Conservation (phyloP, 2,329 filamentous ascomycete species). For the Acrocalymma vagum region DNA sequence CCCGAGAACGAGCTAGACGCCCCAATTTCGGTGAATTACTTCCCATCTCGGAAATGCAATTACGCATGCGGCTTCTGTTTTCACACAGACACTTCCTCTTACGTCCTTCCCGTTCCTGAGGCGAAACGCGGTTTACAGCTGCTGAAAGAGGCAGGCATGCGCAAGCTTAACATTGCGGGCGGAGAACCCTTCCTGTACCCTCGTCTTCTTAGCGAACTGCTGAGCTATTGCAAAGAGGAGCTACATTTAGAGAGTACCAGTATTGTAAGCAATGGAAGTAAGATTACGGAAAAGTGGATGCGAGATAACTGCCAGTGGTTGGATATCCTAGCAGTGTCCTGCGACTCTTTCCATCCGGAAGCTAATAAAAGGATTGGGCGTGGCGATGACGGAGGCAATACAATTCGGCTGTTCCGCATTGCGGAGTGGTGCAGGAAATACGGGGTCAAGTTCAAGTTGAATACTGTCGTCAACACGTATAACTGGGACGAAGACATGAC, state of each 20-base stretch:
- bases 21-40: constrained; percentile 58
- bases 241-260: constrained; percentile 60
- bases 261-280: constrained; percentile 64
- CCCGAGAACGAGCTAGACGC: not conserved
- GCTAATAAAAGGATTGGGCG: constrained; percentile 63
- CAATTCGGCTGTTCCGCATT: constrained; percentile 55
- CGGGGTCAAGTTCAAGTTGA: constrained; percentile 65
- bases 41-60: constrained; percentile 59
- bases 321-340: constrained; percentile 65
- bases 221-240: constrained; percentile 58
- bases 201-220: constrained; percentile 52
- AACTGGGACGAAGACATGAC: constrained; percentile 59
- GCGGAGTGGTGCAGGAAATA: constrained; percentile 56
- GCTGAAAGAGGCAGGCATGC: constrained; percentile 61
- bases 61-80: constrained; percentile 64
- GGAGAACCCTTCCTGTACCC: constrained; percentile 64
- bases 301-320: constrained; percentile 53
- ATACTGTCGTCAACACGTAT: constrained; percentile 61
- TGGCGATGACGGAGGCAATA: constrained; percentile 45
- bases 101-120: constrained; percentile 51
- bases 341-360: constrained; percentile 61
- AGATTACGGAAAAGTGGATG: constrained; percentile 56
- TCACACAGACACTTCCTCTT: constrained; percentile 61
- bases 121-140: constrained; percentile 57
- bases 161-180: constrained; percentile 65